phyloP scores from a whole-genome alignment of 2,329 filamentous ascomycete genomes.

The Phoma herbarum region DNA sequence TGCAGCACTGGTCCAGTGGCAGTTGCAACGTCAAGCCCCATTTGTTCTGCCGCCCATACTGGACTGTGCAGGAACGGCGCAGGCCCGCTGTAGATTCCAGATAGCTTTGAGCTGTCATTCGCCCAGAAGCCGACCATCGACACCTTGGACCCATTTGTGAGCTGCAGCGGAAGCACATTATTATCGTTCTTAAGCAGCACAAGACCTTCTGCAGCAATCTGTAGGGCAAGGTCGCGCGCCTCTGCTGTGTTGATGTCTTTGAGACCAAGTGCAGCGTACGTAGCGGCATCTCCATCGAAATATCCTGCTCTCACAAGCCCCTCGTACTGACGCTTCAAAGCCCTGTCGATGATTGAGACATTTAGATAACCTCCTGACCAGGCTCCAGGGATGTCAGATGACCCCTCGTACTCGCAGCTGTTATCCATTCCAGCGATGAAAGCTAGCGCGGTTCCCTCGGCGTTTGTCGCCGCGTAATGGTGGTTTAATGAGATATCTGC shows the following conservation, averaged over 20 bases:
- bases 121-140: neutral
- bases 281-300: neutral
- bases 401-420: neutral
- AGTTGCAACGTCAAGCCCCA: neutral
- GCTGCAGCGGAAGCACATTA: neutral
- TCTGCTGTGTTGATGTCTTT: neutral
- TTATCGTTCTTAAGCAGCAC: neutral
- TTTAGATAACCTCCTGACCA: neutral
- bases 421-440: neutral
- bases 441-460: neutral
- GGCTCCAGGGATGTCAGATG: neutral
- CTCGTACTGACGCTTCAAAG: neutral
- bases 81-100: neutral
- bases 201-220: neutral
- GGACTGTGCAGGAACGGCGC: neutral
- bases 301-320: neutral
- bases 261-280: neutral
- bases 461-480: neutral
- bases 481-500: conserved; percentile 65
- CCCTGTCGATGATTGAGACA: neutral
- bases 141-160: neutral
- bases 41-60: neutral
- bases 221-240: neutral
- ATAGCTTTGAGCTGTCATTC: neutral
- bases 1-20: neutral